These are phyloP conservation scores for Syzygium oleosum DNA, from an alignment of 345 rosid species.

Conservation along the genomic window DNA sequence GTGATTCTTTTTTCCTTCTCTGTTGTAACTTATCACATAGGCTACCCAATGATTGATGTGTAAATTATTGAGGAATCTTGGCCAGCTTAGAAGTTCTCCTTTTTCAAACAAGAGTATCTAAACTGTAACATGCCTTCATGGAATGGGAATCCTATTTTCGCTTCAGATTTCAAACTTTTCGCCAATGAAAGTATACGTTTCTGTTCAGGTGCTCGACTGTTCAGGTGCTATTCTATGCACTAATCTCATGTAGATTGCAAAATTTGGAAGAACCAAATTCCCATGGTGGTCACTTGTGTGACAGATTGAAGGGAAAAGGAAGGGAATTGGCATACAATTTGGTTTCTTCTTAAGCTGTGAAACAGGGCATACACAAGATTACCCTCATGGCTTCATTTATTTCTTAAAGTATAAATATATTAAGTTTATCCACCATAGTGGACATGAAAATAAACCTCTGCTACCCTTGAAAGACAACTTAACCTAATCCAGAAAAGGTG, in stretches of 20 bases:
- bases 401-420: neutral
- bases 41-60: conserved; percentile 9
- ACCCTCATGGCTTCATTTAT: neutral
- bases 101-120: neutral
- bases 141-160: neutral
- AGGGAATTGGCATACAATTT: neutral
- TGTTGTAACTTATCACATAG: conserved; percentile 6
- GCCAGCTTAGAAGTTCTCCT: conserved; percentile 1
- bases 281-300: neutral
- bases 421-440: neutral
- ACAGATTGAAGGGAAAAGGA: neutral
- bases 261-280: neutral
- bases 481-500: neutral
- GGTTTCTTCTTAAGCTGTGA: neutral
- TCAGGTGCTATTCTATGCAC: neutral
- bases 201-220: neutral
- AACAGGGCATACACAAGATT: neutral
- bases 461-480: neutral
- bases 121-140: neutral
- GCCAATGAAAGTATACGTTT: neutral
- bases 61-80: conserved; percentile 3
- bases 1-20: neutral
- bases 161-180: neutral
- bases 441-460: neutral
- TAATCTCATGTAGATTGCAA: neutral